Base-by-base conservation (phyloP, 2,329 filamentous ascomycete genomes). In the Trichophaea hybrida region DNA sequence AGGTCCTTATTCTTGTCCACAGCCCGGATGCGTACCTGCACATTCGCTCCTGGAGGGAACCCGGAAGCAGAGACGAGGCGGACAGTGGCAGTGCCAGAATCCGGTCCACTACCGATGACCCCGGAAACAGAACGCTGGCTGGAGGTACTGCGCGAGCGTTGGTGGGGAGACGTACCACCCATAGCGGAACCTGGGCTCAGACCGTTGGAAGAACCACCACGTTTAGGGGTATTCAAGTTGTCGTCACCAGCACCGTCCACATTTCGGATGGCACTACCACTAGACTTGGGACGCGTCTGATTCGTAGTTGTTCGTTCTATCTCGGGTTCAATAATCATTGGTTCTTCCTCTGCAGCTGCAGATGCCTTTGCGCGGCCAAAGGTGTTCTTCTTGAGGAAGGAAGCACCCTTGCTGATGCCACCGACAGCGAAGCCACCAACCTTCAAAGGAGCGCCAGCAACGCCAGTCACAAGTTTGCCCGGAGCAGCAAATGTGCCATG, bases 401-500 rank as follows among this genome's bases (percentile, higher is more conserved):
- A 90, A 5, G 89, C 93, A 50, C 89, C 91, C 71, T 87, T 94
- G 65, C 88, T 83, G 37, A 97, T 88, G 40, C 86, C 82, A 12
- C 80, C 85, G 40, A 88, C 90, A 40, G 85, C 84, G 59, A 83
- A 85, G 34, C 87, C 87, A 38, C 86, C 83, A 46, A 89, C 90
- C 75, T 97, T 97, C 73, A 98, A 84, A n/a, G 93, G 94, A 15
- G 85, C 93, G 40, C 91, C 91, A 33, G 81, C 83, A 56, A 85
- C 82, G 64, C 82, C 82, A 10, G 83, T 85, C 60, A 97, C 86
- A 61, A 98, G 89, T 73, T 90, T 90, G 52, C 87, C 87, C 33
- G 93, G 88, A 1, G 83, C 78, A 4, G 84, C 85, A 71, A 97
- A 96, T 0, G 89, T 94, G 35, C 90, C 90, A 0, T 85, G 84